Base-by-base conservation (phyloP, 352 stramenopile species). In the Phytophthora pinifolia region DNA sequence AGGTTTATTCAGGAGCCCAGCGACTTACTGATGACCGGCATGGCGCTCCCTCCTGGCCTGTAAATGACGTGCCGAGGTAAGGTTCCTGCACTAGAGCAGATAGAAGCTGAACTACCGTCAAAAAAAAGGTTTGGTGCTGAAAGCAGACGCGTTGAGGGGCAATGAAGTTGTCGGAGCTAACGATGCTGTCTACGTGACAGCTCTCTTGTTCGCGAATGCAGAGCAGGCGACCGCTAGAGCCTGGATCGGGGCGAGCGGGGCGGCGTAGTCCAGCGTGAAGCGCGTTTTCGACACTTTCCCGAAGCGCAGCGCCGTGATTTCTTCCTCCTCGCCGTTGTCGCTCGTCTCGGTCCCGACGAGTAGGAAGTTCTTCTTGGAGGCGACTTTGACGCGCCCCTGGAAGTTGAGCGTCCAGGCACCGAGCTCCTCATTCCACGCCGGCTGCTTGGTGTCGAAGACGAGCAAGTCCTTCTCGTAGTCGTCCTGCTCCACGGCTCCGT, bases 331-430 rank as follows among this genome's bases (percentile, higher is more conserved):
- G 35, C 79, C 80, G 25, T 72, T 63, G 14, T 84, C 67, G 34
- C 83, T 83, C 27, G 68, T 79, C 10, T 85, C 67, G 27, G 77
- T 73, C 0, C 67, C 60, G 2, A 87, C 74, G 2, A 97, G 67
- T 27, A 95, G 49, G 43, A 97, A 96, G 52, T 97, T 96, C 60
- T 97, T 97, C 48, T 97, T 96, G n/a, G 83, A 94, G n/a, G 88
- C 74, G 17, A 89, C 54, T 52, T 96, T 96, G 4, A 96, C 88
- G 29, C 88, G 83, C 5, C 88, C 88, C 36, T 93, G 73, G 56
- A 97, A 97, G 54, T 94, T 94, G 46, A 97, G 68, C 34, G 86
- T 96, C 88, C 88, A 97, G 1, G 86, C 86, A 12, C 79, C 58
- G 1, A 95, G 66, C 4, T 75, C 65, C 45, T 91, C 79, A 53